These are phyloP conservation scores for Lablab purpureus DNA, from an alignment of 306 rosid species.

Conservation along the genomic window DNA sequence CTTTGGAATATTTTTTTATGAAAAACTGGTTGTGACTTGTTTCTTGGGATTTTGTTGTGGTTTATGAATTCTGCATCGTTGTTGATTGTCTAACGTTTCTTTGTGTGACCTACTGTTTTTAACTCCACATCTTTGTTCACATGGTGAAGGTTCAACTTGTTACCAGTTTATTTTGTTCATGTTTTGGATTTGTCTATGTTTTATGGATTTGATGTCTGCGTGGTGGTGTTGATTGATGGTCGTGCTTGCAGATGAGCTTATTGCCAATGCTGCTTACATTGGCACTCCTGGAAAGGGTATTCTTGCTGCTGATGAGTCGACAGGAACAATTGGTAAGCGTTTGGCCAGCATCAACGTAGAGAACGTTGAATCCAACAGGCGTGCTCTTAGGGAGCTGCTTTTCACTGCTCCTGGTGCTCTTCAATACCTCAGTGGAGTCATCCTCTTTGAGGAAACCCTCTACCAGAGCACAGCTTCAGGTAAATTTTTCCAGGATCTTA, in stretches of 20 bases:
- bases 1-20: not conserved
- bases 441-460: constrained; percentile 57
- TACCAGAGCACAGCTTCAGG: constrained; percentile 56
- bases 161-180: not conserved
- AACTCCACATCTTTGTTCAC: not conserved
- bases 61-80: not conserved
- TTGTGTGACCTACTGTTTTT: not conserved
- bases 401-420: constrained; percentile 53
- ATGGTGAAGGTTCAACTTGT: not conserved
- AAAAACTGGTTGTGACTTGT: not conserved
- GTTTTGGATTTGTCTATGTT: not conserved
- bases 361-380: constrained; percentile 54
- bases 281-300: constrained; percentile 61
- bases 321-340: constrained; percentile 54
- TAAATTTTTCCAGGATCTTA: not conserved
- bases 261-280: constrained; percentile 58
- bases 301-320: constrained; percentile 60
- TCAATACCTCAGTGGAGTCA: constrained; percentile 50
- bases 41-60: not conserved
- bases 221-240: not conserved
- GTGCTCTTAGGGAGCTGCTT: constrained; percentile 55
- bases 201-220: not conserved
- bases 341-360: constrained; percentile 53
- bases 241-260: constrained; percentile 50
- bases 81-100: not conserved